Evolutionary conservation across 108 stramenopile genomes (phyloP).

Genomic region (Parmales sp.): DNA sequence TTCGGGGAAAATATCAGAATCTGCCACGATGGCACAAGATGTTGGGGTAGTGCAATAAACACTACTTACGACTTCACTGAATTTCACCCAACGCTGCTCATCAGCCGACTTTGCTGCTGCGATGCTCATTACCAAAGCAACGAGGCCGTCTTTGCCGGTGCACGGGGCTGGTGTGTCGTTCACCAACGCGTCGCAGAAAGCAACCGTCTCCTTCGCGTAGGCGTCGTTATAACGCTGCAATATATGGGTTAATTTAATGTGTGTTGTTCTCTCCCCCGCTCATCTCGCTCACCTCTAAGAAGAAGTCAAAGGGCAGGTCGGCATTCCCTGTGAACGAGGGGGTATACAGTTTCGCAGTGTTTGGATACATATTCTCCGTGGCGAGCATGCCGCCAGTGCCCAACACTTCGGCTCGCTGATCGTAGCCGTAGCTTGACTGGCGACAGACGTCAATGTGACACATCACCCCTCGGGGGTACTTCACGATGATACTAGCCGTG

Average conservation of each 20-base stretch:
- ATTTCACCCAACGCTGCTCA: constrained; percentile 74
- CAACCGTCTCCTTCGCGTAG: constrained; percentile 78
- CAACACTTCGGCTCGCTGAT: constrained; percentile 90
- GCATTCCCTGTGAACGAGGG: constrained; percentile 88
- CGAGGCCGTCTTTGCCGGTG: constrained; percentile 88
- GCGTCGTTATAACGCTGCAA: constrained; percentile 86
- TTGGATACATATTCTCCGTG: constrained; percentile 92
- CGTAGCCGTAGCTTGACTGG: constrained; percentile 88
- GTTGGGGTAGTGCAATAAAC: constrained; percentile 39
- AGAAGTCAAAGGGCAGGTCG: constrained; percentile 95
- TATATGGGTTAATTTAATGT: too few relatives aligned
- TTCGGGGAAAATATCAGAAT: constrained; percentile 36
- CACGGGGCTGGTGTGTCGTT: constrained; percentile 83
- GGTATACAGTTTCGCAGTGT: constrained; percentile 77
- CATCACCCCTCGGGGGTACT: constrained; percentile 72
- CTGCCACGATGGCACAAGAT: constrained; percentile 42
- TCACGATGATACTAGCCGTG: constrained; percentile 80
- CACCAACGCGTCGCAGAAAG: constrained; percentile 83
- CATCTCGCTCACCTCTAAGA: too few relatives aligned
- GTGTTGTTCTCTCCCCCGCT: too few relatives aligned
- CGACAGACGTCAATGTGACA: constrained; percentile 93
- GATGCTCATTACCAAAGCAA: constrained; percentile 88
- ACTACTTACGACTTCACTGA: constrained; percentile 59
- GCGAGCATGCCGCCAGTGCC: constrained; percentile 89
- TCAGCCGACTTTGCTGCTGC: constrained; percentile 79